A percentile compares a stretch with the other conserved stretches of the same genome.
phyloP scores from a whole-genome alignment of 345 rosid species.

The Heritiera littoralis region DNA sequence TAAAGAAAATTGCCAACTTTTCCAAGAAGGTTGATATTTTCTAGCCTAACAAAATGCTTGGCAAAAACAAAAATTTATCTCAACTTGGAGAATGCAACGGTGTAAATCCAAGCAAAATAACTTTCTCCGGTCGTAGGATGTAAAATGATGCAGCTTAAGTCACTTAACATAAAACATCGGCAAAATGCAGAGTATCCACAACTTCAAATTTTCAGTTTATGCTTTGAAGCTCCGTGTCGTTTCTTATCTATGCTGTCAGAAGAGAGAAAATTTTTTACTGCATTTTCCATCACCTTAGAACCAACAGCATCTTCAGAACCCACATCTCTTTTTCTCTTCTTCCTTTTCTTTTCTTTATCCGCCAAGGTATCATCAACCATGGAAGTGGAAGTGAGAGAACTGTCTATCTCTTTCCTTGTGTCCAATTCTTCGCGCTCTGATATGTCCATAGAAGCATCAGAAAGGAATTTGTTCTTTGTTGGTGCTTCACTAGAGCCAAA shows the following conservation, averaged over 20 bases:
- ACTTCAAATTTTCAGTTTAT: slow-evolving; percentile 13
- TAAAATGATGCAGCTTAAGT: slow-evolving; percentile 7
- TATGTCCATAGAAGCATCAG: slow-evolving; percentile 46
- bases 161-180: background rate
- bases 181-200: background rate
- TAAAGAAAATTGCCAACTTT: background rate
- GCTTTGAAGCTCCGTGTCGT: slow-evolving; percentile 5
- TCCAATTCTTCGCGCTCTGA: slow-evolving; percentile 37
- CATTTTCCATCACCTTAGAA: slow-evolving; percentile 34
- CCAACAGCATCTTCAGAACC: slow-evolving; percentile 25
- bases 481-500: slow-evolving; percentile 64
- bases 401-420: slow-evolving; percentile 58
- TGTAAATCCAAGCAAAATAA: background rate
- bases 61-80: background rate
- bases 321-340: slow-evolving; percentile 26
- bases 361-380: slow-evolving; percentile 27
- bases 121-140: background rate
- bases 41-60: background rate
- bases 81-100: background rate
- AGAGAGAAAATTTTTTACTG: slow-evolving; percentile 14
- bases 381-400: slow-evolving; percentile 35
- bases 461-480: slow-evolving; percentile 30
- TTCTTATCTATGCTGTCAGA: background rate
- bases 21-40: slow-evolving; percentile 8
- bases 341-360: slow-evolving; percentile 28